Evolutionary conservation across 805 yeast genomes (phyloP).

Genomic region (Kluyveromyces dobzhanskii): DNA sequence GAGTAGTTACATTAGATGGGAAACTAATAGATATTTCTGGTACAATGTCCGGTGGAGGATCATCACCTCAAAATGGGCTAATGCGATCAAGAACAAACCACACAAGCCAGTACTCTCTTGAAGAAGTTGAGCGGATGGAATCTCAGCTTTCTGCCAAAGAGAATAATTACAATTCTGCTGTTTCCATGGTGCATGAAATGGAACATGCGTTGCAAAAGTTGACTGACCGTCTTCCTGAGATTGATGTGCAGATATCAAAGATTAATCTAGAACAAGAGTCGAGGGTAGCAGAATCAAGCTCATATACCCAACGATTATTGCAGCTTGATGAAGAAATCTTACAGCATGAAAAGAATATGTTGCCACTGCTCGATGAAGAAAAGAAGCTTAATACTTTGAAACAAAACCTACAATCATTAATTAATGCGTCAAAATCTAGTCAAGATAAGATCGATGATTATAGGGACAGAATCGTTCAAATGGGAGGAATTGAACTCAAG

Average conservation of each 20-base stretch:
- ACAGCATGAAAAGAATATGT: conserved; percentile 21
- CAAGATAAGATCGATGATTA: conserved; percentile 43
- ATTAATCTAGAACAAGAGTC: conserved; percentile 57
- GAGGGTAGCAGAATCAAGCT: conserved; percentile 43
- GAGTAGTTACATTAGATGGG: conserved; percentile 92
- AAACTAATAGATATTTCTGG: conserved; percentile 88
- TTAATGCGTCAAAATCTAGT: conserved; percentile 47
- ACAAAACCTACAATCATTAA: conserved; percentile 37
- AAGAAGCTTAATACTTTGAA: conserved; percentile 28
- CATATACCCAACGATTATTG: conserved; percentile 36
- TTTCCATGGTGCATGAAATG: conserved; percentile 49
- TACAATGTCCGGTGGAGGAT: conserved; percentile 96
- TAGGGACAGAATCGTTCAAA: conserved; percentile 74
- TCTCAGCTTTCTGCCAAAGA: conserved; percentile 48
- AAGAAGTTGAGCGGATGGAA: conserved; percentile 47
- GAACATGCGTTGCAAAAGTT: conserved; percentile 47
- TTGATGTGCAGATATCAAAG: conserved; percentile 54
- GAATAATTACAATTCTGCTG: conserved; percentile 40
- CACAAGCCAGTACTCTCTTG: conserved; percentile 36
- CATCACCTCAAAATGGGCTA: conserved; percentile 57
- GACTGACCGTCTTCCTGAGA: conserved; percentile 60
- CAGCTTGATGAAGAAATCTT: conserved; percentile 25
- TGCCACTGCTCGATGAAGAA: conserved; percentile 33
- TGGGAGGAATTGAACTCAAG: conserved; percentile 82
- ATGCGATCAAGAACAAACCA: conserved; percentile 46